Base-by-base conservation (phyloP, 78 protist species). In the Dictyostelium purpureum region DNA sequence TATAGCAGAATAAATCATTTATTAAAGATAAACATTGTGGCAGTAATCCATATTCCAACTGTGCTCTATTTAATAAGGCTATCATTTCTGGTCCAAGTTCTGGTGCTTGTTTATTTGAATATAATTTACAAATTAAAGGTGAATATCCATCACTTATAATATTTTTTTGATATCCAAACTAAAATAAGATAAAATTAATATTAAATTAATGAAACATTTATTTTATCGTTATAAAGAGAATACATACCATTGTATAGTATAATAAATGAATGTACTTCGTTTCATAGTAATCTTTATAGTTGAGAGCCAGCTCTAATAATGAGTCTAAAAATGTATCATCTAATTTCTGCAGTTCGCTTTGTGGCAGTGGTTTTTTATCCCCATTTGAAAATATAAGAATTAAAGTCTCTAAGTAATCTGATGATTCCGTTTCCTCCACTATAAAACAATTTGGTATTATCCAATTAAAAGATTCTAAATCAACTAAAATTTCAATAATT, bases 401-500 rank as follows among this genome's bases (percentile, higher is more conserved):
- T 1, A 70, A 33, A 42, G 69, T 9, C 9, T 21, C 19, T 28
- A 85, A 49, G n/a, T 73, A 57, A 11, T 73, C 33, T 1, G 40
- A 28, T 4, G 74, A n/a, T 21, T 38, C 21, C 11, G 63, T 45
- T 26, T 79, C 82, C 24, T 85, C 82, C 4, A 61, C 54, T 51
- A 85, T 85, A 26, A 85, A 85, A 42, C 70, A 59, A 49, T 70
- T 85, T 56, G 92, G 92, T 56, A 85, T 70, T 16, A 85, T 73
- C 92, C 92, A 85, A 38, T 73, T 74, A 31, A 85, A 61, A 21
- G 69, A 47, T 59, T 85, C 70, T 24, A 12, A 11, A 6, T 70
- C 43, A 12, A 73, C 57, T 49, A 85, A 45, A 24, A 73, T 43
- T 7, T 38, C 2, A 1, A 70, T 24, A 21, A 73, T 61, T 21